Base-by-base conservation (phyloP, 2,329 filamentous ascomycete species). In the Exophiala bonariae region DNA sequence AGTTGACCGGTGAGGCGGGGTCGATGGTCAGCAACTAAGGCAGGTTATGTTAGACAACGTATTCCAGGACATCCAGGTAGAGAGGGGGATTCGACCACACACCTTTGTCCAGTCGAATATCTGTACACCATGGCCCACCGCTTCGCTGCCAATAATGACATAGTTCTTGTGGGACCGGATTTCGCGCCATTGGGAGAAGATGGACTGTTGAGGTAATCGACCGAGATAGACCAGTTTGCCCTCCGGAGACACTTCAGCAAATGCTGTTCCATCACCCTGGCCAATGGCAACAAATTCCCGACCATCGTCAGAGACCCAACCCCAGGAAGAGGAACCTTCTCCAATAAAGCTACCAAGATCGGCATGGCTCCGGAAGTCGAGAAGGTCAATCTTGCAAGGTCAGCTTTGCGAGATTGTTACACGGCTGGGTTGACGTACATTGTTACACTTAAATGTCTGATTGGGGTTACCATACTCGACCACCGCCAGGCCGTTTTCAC, bases 91-190 rank as follows among this genome's bases (percentile, higher is more conserved):
- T 26, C 11, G 23, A 11, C 6, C 23, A 11, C 35, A 5, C 19
- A 37, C 35, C 35, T 37, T 82, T 57, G 69, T 74, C 76, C 82
- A 74, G 63, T 84, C 81, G 58, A 84, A 84, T 63, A 83, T 74
- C 63, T 83, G 81, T 37, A 84, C 74, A 26, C 77, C 76, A 62
- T 83, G 80, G 56, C 69, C 62, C 34, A 60, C 56, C 26, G 76
- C 73, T 53, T 76, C 73, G 10, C 65, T 64, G n/a, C 68, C 68
- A 47, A 71, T 68, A 46, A 67, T 58, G 41, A 69, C 66, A 46
- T 70, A 73, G 48, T 66, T 61, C 46, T 70, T 65, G 58, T 70
- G 55, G 48, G 63, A 55, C 45, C 66, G 62, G 41, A 71, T 69
- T 44, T 72, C 69, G 44, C 63, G 63, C 66, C 66, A 66, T 2